phyloP scores from a whole-genome alignment of 2,329 filamentous ascomycete species.

The Dothiorella sarmentorum region DNA sequence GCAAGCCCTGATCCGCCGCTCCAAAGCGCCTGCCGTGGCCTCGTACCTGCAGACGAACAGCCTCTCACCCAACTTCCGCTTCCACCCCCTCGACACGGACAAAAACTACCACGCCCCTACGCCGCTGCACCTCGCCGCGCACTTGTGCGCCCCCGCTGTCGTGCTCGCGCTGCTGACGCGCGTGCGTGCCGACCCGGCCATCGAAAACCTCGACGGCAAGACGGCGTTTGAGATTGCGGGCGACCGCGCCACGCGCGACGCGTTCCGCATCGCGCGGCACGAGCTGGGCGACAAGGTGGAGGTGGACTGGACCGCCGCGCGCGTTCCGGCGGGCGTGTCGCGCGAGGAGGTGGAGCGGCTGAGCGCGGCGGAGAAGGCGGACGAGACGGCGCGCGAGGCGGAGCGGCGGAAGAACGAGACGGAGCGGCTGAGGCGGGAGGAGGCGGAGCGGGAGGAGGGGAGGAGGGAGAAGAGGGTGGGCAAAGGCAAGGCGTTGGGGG shows the following conservation, averaged over 20 bases:
- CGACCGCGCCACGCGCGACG: slow-evolving; percentile 80
- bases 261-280: slow-evolving; percentile 81
- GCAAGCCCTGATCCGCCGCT: slow-evolving; percentile 81
- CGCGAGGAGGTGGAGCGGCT: slow-evolving; percentile 68
- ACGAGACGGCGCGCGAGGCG: slow-evolving; percentile 59
- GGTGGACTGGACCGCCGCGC: slow-evolving; percentile 76
- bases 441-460: slow-evolving; percentile 47
- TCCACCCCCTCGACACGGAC: slow-evolving; percentile 59
- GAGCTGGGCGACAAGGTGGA: slow-evolving; percentile 73
- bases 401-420: slow-evolving; percentile 71
- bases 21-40: slow-evolving; percentile 81
- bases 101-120: slow-evolving; percentile 78
- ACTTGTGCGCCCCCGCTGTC: slow-evolving; percentile 74
- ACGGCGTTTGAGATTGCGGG: slow-evolving; percentile 84
- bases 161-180: slow-evolving; percentile 73
- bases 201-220: slow-evolving; percentile 71
- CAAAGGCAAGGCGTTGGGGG: slow-evolving; percentile 52
- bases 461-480: slow-evolving; percentile 49
- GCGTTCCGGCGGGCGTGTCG: slow-evolving; percentile 68
- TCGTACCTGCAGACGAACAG: slow-evolving; percentile 78
- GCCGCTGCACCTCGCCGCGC: slow-evolving; percentile 79
- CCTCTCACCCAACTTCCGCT: slow-evolving; percentile 68
- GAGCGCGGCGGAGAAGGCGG: slow-evolving; percentile 65
- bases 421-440: slow-evolving; percentile 62
- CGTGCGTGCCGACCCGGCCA: slow-evolving; percentile 68